phyloP scores from a whole-genome alignment of 2,329 filamentous ascomycete genomes.

The Teratosphaeria gauchensis region DNA sequence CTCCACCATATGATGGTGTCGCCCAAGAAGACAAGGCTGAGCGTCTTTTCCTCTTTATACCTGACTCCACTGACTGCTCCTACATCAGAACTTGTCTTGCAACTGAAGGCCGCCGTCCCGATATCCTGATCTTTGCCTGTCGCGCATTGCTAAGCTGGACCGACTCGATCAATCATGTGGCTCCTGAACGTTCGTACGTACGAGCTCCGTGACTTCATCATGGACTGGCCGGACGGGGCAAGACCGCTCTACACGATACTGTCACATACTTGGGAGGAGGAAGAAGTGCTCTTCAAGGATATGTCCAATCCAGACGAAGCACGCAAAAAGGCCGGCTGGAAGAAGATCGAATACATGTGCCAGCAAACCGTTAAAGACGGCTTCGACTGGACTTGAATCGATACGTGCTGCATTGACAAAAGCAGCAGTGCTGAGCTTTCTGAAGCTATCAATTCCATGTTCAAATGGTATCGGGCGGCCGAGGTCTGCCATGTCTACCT shows the following conservation, averaged over 20 bases:
- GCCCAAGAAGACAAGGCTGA: too few species aligned
- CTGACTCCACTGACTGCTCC: neutral
- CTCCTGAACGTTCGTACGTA: neutral
- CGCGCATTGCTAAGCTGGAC: neutral
- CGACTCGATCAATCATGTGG: neutral
- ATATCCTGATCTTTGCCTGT: too few species aligned
- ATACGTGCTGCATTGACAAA: conserved; percentile 16
- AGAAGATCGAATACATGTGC: neutral
- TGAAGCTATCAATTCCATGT: conserved; percentile 4
- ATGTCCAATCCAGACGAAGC: neutral
- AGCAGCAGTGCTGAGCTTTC: conserved; percentile 3
- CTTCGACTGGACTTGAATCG: conserved; percentile 9
- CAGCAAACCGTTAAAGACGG: neutral
- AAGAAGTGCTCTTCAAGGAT: conserved; percentile 11
- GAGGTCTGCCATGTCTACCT: neutral
- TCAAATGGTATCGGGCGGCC: neutral
- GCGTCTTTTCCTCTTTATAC: neutral
- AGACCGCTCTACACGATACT: conserved; percentile 11
- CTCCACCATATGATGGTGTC: neutral
- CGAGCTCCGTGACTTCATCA: neutral
- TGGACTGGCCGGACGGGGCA: neutral
- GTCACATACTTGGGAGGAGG: conserved; percentile 13
- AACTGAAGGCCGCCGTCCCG: neutral
- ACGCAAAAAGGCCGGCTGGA: neutral
- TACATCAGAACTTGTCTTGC: neutral